Evolutionary conservation across 2,329 filamentous ascomycete species (phyloP), one percentile per base, ranked within the genome.

Genomic region (Corinectria fuckeliana): DNA sequence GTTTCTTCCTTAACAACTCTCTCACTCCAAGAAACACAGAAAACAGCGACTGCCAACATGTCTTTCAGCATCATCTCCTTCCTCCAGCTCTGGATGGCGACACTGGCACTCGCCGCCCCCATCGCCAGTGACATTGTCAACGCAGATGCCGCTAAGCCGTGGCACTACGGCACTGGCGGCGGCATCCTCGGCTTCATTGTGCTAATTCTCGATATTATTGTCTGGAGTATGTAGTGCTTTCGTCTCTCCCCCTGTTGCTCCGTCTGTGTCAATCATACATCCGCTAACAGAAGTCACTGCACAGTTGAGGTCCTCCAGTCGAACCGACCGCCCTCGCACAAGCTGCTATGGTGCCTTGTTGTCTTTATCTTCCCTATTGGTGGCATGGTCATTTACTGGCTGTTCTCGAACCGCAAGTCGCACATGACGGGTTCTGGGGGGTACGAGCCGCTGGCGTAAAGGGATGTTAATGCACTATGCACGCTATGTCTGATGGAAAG

Each of bases 301-400:
- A 18, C 63, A 89, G 86, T 88, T 67, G 87, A 89, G 75, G 82
- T 89, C 64, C 76, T 89, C 57, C 85, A 88, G 74, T 88, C 86
- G 38, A 87, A 83, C 74, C 85, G 86, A 59, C 80, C 85, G 4
- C 75, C 81, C 18, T 72, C 76, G 18, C 77, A 82, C 74, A 89
- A 89, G 77, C 72, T 89, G 3, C 75, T 88, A 26, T 89, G 87
- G 87, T 84, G 80, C 48, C 76, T 88, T 1, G 76, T 87, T 41
- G 85, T 89, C 68, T 88, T 89, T 77, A 74, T 89, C 62, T 88
- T 89, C 77, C 87, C 87, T 4, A 77, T 89, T 48, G 71, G 85
- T 64, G 87, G 87, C 59, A 78, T 88, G 73, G 74, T 88, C 68
- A 75, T 88, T 73, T 89, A 89, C 76, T 89, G 80, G 71, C 75